A percentile compares a stretch with the other conserved stretches of the same genome.
phyloP scores from a whole-genome alignment of 2,329 filamentous ascomycete genomes.

The Pestalotiopsis sp. region DNA sequence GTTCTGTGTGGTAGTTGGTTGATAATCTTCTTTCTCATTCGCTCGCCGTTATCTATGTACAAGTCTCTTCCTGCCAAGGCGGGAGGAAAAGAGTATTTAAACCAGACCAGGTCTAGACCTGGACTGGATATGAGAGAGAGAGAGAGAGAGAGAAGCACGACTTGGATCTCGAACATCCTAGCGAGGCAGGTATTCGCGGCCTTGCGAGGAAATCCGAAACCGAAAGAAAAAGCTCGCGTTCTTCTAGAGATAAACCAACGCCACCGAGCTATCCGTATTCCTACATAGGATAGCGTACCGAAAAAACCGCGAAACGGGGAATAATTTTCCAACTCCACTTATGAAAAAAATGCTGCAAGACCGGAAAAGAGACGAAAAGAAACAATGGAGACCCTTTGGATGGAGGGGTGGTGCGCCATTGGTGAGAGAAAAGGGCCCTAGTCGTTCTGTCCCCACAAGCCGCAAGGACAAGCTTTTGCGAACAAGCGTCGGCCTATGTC shows the following conservation, averaged over 20 bases:
- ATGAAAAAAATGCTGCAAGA: not conserved
- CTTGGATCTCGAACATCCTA: not conserved
- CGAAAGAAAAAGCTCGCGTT: not conserved
- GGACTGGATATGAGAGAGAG: not conserved
- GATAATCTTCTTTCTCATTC: not conserved
- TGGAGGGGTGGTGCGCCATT: not conserved
- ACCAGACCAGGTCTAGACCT: not conserved
- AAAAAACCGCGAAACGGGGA: slow-evolving; percentile 8
- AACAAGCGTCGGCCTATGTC: not conserved
- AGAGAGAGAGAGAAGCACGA: not conserved
- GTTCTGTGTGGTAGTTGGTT: not conserved
- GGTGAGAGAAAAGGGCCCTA: not conserved
- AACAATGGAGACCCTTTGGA: not conserved
- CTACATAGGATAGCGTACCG: not conserved
- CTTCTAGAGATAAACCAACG: not conserved
- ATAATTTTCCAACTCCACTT: slow-evolving; percentile 13
- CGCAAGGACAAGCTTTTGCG: slow-evolving; percentile 9
- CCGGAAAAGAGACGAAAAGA: not conserved
- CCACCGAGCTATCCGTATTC: not conserved
- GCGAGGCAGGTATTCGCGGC: not conserved
- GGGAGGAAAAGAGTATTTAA: not conserved
- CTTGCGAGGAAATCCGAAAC: not conserved
- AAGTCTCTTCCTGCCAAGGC: not conserved
- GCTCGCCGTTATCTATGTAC: not conserved
- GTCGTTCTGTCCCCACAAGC: not conserved